A percentile compares a stretch with the other conserved stretches of the same genome.
Conservation (phyloP, 2,329 filamentous ascomycete genomes). For the Plectosphaerella cucumerina region DNA sequence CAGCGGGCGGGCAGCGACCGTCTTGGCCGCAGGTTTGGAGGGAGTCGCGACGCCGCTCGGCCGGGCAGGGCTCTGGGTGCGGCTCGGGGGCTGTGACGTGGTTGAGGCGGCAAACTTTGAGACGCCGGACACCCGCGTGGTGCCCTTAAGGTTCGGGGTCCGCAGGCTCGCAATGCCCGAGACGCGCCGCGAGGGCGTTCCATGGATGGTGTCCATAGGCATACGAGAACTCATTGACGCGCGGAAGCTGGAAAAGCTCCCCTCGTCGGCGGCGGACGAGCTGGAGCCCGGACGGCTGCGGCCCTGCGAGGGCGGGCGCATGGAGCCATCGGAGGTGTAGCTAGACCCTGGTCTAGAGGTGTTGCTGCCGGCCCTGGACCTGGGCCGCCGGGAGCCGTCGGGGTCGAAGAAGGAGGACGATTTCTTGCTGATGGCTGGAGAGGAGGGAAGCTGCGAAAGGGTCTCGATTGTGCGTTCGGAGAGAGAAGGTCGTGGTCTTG, state of each 20-base stretch:
- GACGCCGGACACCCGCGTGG: constrained; percentile 15
- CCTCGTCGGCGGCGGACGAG: constrained; percentile 39
- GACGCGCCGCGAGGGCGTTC: constrained; percentile 32
- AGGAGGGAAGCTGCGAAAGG: constrained; percentile 71
- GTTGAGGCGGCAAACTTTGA: constrained; percentile 18
- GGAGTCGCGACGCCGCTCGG: constrained; percentile 17
- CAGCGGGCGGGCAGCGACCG: constrained; percentile 37
- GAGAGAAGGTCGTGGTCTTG: constrained; percentile 52
- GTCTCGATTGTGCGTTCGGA: constrained; percentile 86
- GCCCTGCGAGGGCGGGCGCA: constrained; percentile 42
- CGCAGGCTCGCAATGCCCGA: constrained; percentile 29
- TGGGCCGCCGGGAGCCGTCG: constrained; percentile 54
- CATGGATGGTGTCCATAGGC: constrained; percentile 36
- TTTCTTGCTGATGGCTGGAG: constrained; percentile 64
- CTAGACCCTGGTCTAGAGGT: constrained; percentile 51
- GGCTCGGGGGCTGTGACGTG: constrained; percentile 25
- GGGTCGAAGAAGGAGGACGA: constrained; percentile 69
- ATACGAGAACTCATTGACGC: constrained; percentile 38
- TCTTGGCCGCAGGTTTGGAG: constrained; percentile 41
- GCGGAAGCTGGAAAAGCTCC: constrained; percentile 32
- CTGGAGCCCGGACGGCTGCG: constrained; percentile 53
- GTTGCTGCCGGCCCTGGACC: constrained; percentile 40
- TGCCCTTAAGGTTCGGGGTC: constrained; percentile 24
- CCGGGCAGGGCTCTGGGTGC: constrained; percentile 36
- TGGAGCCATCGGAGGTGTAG: constrained; percentile 59